phyloP scores from a whole-genome alignment of 805 yeast genomes.

The Pichia deserticola region DNA sequence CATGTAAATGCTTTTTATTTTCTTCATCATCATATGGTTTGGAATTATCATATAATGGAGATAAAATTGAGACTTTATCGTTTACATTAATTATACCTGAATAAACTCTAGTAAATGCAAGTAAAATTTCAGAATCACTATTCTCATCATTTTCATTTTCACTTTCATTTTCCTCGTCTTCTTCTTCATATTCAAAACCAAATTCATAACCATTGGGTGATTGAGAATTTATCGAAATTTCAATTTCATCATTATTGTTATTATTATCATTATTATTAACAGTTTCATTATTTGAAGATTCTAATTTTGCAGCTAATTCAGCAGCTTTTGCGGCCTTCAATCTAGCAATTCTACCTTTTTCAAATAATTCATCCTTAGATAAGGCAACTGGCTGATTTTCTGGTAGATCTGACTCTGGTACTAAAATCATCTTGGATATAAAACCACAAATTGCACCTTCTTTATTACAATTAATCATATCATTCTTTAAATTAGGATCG shows the following conservation, averaged over 20 bases:
- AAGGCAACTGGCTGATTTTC: constrained; percentile 35
- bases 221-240: constrained; percentile 6
- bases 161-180: constrained; percentile 34
- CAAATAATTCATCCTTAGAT: constrained; percentile 48
- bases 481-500: constrained; percentile 39
- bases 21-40: constrained; percentile 30
- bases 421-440: constrained; percentile 82
- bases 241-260: constrained; percentile 5
- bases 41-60: constrained; percentile 59
- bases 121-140: constrained; percentile 49
- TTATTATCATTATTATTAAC: constrained; percentile 15
- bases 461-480: constrained; percentile 64
- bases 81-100: constrained; percentile 79
- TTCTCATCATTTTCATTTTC: constrained; percentile 33
- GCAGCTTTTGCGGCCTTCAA: constrained; percentile 61
- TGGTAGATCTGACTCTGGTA: constrained; percentile 79
- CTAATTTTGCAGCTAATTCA: constrained; percentile 34
- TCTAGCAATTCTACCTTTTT: constrained; percentile 57
- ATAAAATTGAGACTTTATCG: constrained; percentile 65
- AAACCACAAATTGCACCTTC: constrained; percentile 64
- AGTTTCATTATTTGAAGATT: constrained; percentile 13
- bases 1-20: constrained; percentile 16
- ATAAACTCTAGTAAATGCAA: constrained; percentile 85
- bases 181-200: constrained; percentile 45
- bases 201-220: constrained; percentile 24